Conservation (phyloP, 371 early-diverging fungal genomes). For the Blyttiomyces sp. region DNA sequence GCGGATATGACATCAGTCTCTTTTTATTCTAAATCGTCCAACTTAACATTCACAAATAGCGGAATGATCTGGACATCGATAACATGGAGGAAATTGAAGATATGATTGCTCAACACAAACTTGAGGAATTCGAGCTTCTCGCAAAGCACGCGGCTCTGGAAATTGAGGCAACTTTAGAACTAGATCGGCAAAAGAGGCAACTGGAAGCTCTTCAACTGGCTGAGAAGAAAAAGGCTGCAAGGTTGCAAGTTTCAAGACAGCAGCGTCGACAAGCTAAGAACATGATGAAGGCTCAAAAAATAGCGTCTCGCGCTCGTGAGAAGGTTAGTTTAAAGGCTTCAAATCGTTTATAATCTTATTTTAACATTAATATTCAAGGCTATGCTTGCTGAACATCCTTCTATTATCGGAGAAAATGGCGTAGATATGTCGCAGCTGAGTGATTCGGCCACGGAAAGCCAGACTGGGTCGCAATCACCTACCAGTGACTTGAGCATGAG, state of each 20-base stretch:
- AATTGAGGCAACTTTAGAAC: background rate
- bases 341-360: background rate
- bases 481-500: too few relatives aligned
- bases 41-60: background rate
- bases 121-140: conserved; percentile 19
- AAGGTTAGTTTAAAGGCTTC: conserved; percentile 1
- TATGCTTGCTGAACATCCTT: background rate
- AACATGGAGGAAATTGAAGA: conserved; percentile 21
- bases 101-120: background rate
- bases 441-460: too few relatives aligned
- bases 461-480: too few relatives aligned
- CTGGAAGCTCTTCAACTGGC: conserved; percentile 1
- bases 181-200: conserved; percentile 3
- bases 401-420: background rate
- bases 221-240: conserved; percentile 10
- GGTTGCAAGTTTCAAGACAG: background rate
- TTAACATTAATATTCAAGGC: background rate
- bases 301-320: conserved; percentile 5
- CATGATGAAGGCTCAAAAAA: conserved; percentile 4
- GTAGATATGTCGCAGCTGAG: too few relatives aligned
- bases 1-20: conserved; percentile 1
- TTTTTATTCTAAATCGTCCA: background rate
- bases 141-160: conserved; percentile 4
- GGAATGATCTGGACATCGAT: conserved; percentile 19
- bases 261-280: conserved; percentile 11